phyloP scores from a whole-genome alignment of 441 rosid genomes.

The Biscutella laevigata region DNA sequence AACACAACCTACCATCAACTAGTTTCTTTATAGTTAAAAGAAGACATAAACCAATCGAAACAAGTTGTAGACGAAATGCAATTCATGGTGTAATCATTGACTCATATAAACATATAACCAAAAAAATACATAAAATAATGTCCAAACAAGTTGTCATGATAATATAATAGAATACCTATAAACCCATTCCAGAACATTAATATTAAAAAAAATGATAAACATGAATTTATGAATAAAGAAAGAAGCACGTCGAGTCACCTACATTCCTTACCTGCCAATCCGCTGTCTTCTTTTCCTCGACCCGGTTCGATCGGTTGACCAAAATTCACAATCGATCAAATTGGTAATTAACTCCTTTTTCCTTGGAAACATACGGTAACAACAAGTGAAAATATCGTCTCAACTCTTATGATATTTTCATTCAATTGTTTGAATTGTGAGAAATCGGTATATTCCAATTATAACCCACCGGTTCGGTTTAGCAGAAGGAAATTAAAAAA shows the following conservation, averaged over 20 bases:
- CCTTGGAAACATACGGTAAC: too few relatives aligned
- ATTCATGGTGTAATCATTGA: too few relatives aligned
- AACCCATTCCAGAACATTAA: background rate
- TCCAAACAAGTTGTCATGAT: constrained; percentile 3
- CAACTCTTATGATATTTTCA: too few relatives aligned
- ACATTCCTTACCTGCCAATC: background rate
- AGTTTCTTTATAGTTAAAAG: too few relatives aligned
- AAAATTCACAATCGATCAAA: background rate
- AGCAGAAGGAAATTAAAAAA: background rate
- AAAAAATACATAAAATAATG: too few relatives aligned
- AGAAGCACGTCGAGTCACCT: background rate
- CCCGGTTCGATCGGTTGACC: background rate
- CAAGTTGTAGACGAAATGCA: too few relatives aligned
- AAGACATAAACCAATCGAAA: too few relatives aligned
- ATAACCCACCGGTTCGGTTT: constrained; percentile 3
- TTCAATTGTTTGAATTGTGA: background rate
- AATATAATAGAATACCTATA: background rate
- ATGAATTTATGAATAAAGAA: background rate
- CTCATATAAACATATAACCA: too few relatives aligned
- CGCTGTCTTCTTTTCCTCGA: background rate
- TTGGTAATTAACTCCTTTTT: background rate
- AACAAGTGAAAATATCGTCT: too few relatives aligned
- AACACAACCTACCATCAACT: too few relatives aligned
- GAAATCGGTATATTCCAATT: background rate
- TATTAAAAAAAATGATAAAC: background rate